These are phyloP conservation scores for Penicillium herquei DNA, from an alignment of 495 filamentous ascomycete species.

Conservation along the genomic window DNA sequence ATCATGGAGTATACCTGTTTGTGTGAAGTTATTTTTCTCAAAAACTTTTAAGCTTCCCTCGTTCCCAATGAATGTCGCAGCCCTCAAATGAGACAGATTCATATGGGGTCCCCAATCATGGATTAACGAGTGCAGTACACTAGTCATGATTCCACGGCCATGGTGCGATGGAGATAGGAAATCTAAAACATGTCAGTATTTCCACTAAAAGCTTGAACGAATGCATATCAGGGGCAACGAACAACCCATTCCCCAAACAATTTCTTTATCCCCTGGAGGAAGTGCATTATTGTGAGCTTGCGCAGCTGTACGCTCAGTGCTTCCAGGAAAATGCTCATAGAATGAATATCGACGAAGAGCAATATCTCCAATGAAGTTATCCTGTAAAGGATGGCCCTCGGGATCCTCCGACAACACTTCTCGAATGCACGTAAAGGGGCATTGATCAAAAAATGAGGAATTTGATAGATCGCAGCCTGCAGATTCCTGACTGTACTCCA, in stretches of 20 bases:
- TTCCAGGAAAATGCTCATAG: conserved; percentile 19
- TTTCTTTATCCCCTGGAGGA: conserved; percentile 15
- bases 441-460: conserved; percentile 13
- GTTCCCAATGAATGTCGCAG: conserved; percentile 20
- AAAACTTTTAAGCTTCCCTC: conserved; percentile 23
- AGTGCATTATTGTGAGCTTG: conserved; percentile 18
- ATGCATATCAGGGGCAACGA: background rate
- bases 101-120: conserved; percentile 27
- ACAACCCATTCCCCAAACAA: conserved; percentile 27
- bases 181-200: conserved; percentile 9
- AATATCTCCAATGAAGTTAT: conserved; percentile 24
- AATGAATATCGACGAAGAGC: conserved; percentile 19
- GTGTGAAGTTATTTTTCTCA: conserved; percentile 24
- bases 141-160: conserved; percentile 28
- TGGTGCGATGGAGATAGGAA: conserved; percentile 24
- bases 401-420: conserved; percentile 12
- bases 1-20: conserved; percentile 14
- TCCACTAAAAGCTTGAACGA: too few species aligned
- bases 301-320: conserved; percentile 14
- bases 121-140: conserved; percentile 16
- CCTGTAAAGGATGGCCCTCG: conserved; percentile 9
- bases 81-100: conserved; percentile 22
- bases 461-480: background rate
- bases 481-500: conserved; percentile 1
- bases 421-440: conserved; percentile 27